These are phyloP conservation scores for Cladochytrium replicatum DNA, from an alignment of 192 early-diverging fungal genomes.

Conservation along the genomic window DNA sequence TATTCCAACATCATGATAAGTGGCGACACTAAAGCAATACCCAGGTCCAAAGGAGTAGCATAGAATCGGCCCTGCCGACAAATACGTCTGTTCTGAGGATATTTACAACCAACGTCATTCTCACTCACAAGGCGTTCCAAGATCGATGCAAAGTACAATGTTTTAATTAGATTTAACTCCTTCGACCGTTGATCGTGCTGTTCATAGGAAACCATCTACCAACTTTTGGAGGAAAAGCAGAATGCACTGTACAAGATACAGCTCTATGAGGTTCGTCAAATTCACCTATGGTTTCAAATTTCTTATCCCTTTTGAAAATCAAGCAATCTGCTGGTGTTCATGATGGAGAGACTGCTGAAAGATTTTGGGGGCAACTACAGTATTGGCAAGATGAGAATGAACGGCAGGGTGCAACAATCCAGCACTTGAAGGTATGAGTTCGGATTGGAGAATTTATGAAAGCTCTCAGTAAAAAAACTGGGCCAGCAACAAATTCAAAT, in stretches of 20 bases:
- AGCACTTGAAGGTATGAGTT: conserved; percentile 29
- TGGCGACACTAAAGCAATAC: conserved; percentile 1
- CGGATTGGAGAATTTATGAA: background rate
- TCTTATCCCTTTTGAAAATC: background rate
- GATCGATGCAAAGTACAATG: conserved; percentile 28
- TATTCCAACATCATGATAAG: conserved; percentile 1
- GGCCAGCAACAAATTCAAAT: conserved; percentile 23
- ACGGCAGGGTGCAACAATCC: conserved; percentile 24
- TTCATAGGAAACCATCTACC: conserved; percentile 27
- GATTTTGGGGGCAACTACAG: conserved; percentile 30
- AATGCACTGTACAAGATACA: conserved; percentile 23
- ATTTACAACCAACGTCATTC: conserved; percentile 22
- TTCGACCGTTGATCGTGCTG: background rate
- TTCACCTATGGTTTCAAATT: background rate
- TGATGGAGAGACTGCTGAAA: conserved; percentile 20
- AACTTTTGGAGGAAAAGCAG: conserved; percentile 34
- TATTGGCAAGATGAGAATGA: conserved; percentile 33
- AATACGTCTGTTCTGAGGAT: conserved; percentile 9
- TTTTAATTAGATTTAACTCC: background rate
- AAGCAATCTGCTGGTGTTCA: conserved; percentile 27
- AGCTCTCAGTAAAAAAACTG: conserved; percentile 4
- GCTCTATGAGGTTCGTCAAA: conserved; percentile 23
- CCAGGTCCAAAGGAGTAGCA: background rate
- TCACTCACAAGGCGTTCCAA: conserved; percentile 19
- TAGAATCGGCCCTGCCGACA: conserved; percentile 17